These are phyloP conservation scores for Brassica balearica DNA, from an alignment of 441 rosid genomes.

Conservation along the genomic window DNA sequence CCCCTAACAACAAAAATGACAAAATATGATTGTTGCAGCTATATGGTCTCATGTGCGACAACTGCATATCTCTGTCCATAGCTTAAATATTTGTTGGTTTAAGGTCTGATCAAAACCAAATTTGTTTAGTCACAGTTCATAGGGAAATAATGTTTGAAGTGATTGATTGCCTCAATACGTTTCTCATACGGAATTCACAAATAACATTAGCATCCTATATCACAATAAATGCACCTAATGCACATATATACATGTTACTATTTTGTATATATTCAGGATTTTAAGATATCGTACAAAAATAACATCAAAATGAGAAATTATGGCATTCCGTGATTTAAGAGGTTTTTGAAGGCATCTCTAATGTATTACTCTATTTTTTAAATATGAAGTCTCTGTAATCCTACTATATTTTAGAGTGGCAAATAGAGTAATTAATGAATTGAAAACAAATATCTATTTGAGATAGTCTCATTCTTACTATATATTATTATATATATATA, in stretches of 20 bases:
- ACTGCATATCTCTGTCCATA: neutral
- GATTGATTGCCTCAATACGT: neutral
- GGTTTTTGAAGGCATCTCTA: neutral
- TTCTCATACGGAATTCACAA: neutral
- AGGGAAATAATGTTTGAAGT: neutral
- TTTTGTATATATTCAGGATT: neutral
- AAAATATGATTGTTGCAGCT: conserved; percentile 10
- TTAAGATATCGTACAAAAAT: neutral
- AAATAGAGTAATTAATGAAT: neutral
- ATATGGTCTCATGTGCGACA: neutral
- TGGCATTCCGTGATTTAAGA: neutral
- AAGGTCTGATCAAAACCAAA: conserved; percentile 1
- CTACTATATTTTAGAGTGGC: no score
- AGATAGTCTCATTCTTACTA: neutral
- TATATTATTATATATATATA: no score
- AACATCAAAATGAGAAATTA: neutral
- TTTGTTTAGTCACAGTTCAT: neutral
- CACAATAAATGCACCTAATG: neutral
- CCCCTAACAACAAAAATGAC: conserved; percentile 9
- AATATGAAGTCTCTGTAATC: neutral
- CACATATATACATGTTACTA: neutral
- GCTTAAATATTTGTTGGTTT: conserved; percentile 5
- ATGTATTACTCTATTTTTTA: no score
- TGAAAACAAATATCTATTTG: neutral
- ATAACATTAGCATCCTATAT: conserved; percentile 8